phyloP scores from a whole-genome alignment of 192 early-diverging fungal genomes.

The Endogone sp. region DNA sequence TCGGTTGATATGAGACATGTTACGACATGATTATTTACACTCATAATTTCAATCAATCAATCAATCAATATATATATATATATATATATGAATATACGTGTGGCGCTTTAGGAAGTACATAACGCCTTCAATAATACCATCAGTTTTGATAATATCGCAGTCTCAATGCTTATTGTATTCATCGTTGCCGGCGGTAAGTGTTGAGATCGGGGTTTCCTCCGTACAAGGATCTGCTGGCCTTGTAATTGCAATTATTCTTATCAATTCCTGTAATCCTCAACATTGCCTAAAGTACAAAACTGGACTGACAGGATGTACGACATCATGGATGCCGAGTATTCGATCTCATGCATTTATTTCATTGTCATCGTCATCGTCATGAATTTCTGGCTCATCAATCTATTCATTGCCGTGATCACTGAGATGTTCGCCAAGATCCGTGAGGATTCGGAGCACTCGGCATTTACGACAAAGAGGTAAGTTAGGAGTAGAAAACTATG shows the following conservation, averaged over 20 bases:
- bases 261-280: too few relatives aligned
- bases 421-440: slow-evolving; percentile 66
- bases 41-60: too few relatives aligned
- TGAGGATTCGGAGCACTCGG: slow-evolving; percentile 54
- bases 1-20: too few relatives aligned
- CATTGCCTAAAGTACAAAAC: slow-evolving; percentile 42
- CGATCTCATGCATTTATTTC: slow-evolving; percentile 47
- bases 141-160: slow-evolving; percentile 52
- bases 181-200: slow-evolving; percentile 47
- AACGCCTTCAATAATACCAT: slow-evolving; percentile 36
- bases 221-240: too few relatives aligned
- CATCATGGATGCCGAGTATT: slow-evolving; percentile 55
- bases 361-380: slow-evolving; percentile 53
- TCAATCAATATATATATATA: not conserved
- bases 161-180: slow-evolving; percentile 49
- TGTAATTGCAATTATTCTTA: too few relatives aligned
- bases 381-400: slow-evolving; percentile 61
- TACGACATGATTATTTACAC: too few relatives aligned
- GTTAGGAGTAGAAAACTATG: not conserved
- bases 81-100: not conserved
- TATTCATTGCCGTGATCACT: slow-evolving; percentile 63
- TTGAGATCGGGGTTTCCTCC: not conserved
- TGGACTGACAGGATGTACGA: slow-evolving; percentile 61
- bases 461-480: slow-evolving; percentile 48
- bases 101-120: slow-evolving; percentile 25